phyloP scores from a whole-genome alignment of 2,329 filamentous ascomycete genomes.

The Epichloe typhina region DNA sequence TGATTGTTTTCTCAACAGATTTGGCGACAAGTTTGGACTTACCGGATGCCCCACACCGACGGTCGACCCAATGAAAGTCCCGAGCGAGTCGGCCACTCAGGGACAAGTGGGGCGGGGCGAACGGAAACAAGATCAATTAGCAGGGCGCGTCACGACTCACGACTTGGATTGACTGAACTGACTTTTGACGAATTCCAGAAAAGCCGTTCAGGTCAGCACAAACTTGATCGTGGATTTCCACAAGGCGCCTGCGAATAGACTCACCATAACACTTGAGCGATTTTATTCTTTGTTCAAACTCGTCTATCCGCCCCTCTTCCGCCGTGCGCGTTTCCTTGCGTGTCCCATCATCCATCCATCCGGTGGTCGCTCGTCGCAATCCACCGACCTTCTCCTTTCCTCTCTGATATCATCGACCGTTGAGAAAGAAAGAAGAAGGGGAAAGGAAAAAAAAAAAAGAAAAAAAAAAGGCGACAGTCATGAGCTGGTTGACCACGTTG shows the following conservation, averaged over 20 bases:
- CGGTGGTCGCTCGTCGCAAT: neutral
- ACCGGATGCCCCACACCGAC: no score
- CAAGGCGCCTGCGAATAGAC: neutral
- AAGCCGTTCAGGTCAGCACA: no score
- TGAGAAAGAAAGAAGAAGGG: neutral
- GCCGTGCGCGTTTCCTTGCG: neutral
- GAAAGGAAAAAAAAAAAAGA: neutral
- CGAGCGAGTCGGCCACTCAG: no score
- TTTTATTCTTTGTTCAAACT: neutral
- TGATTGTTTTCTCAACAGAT: no score
- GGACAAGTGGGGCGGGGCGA: no score
- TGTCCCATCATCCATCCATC: neutral
- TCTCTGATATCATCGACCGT: no score
- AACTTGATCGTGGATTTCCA: neutral
- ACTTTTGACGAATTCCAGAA: no score
- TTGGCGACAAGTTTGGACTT: no score
- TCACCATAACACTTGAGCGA: neutral
- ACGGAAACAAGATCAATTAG: no score
- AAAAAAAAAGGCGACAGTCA: constrained; percentile 10
- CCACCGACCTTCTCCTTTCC: neutral
- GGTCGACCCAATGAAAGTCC: no score
- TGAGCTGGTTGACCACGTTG: constrained; percentile 31
- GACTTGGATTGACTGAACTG: no score
- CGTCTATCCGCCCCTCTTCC: neutral
- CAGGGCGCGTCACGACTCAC: no score